Percentiles rank a stretch among this genome's conserved stretches.
Conservation (phyloP, 306 rosid species). For the Sechiopsis laciniata region DNA sequence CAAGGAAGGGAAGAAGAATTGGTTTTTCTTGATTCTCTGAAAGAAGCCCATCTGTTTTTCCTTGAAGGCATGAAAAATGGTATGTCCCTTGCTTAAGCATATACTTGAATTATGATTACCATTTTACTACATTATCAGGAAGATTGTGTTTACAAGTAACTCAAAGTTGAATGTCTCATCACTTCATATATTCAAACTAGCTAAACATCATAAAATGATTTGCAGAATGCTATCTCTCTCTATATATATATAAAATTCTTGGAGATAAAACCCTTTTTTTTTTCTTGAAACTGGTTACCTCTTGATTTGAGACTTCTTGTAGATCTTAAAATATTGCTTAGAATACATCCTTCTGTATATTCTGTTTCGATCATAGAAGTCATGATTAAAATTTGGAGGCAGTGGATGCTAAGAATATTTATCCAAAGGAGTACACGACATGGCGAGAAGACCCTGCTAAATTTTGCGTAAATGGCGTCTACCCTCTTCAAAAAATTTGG, state of each 20-base stretch:
- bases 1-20: slow-evolving; percentile 53
- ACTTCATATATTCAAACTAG: not conserved
- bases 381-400: slow-evolving; percentile 52
- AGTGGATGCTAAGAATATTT: slow-evolving; percentile 44
- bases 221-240: too few relatives aligned
- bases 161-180: not conserved
- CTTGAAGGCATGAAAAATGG: slow-evolving; percentile 90
- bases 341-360: slow-evolving; percentile 17
- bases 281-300: not conserved
- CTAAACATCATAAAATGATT: not conserved
- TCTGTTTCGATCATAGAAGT: slow-evolving; percentile 35
- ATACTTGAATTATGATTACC: not conserved
- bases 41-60: slow-evolving; percentile 57
- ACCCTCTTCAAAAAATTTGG: slow-evolving; percentile 62
- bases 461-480: slow-evolving; percentile 49
- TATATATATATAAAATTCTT: not conserved
- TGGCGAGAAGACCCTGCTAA: slow-evolving; percentile 84
- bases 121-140: not conserved
- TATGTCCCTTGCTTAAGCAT: slow-evolving; percentile 28
- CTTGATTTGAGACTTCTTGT: not conserved
- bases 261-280: not conserved
- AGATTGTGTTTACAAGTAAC: not conserved
- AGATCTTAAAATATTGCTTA: slow-evolving; percentile 14
- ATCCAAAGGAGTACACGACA: slow-evolving; percentile 43
- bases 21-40: slow-evolving; percentile 55